A percentile compares a stretch with the other conserved stretches of the same genome.
phyloP scores from a whole-genome alignment of 179 eudicot genomes.

The Nepenthes alata region DNA sequence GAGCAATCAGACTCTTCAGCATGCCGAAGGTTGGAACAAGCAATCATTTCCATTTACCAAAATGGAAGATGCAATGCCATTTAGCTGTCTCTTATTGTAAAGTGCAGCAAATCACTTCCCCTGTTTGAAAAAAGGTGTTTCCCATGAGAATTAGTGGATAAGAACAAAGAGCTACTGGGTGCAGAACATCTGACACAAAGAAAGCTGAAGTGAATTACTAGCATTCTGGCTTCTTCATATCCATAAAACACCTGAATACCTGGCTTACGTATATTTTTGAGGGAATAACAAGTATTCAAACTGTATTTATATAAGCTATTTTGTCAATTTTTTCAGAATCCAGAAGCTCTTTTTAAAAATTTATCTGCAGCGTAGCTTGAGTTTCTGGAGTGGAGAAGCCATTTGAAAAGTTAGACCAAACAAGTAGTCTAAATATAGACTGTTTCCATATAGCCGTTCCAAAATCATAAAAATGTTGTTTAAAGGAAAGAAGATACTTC shows the following conservation, averaged over 20 bases:
- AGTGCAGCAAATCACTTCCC: constrained; percentile 4
- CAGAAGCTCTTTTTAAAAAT: too few relatives aligned
- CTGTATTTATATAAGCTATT: too few relatives aligned
- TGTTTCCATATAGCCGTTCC: too few relatives aligned
- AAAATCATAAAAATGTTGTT: too few relatives aligned
- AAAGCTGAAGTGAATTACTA: not conserved
- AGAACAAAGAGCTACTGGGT: not conserved
- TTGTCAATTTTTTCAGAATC: too few relatives aligned
- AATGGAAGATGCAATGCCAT: constrained; percentile 21
- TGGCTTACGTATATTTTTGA: too few relatives aligned
- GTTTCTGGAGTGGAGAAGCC: too few relatives aligned
- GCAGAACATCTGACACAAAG: not conserved
- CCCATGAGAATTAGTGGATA: constrained; percentile 4
- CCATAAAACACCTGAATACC: not conserved
- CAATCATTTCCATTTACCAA: constrained; percentile 55
- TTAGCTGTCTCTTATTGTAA: constrained; percentile 6
- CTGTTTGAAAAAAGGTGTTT: constrained; percentile 13
- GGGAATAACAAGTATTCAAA: too few relatives aligned
- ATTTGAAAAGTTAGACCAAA: too few relatives aligned
- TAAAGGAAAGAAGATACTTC: too few relatives aligned
- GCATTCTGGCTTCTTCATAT: not conserved
- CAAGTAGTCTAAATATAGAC: too few relatives aligned
- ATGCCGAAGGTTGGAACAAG: constrained; percentile 32
- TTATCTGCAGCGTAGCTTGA: too few relatives aligned
- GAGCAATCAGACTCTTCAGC: constrained; percentile 41